Evolutionary conservation across 306 rosid genomes (phyloP), one percentile per base, ranked within the genome.

Genomic region (Dryas alaskensis): DNA sequence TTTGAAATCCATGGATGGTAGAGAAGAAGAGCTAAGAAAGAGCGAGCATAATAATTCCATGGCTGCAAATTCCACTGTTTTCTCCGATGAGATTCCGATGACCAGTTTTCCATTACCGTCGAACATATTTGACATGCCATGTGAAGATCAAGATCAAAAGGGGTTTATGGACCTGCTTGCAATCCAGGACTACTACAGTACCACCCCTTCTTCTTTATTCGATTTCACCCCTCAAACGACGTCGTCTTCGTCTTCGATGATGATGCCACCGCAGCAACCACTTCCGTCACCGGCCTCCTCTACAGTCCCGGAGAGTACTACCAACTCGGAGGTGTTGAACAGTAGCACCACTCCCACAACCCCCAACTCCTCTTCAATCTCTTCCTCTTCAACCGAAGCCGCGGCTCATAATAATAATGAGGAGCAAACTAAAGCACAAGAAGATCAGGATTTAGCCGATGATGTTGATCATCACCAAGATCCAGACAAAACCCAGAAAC

Each of bases 341-440:
- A 37, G 61, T 16, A 14, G 69, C 6, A 75, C 84, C 14, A 81
- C 89, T 61, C 92, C 96, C 4, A 65, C 91, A 0, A 83, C 96
- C 0, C 92, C 96, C 0, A 82, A 87, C 86, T 89, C 91, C 0
- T 80, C 83, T 1, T 91, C 95, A 3, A 80, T 88, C 68, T 89
- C 99, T 7, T 92, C 90, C 0, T 92, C 90, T 0, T 87, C 95
- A 0, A 86, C 87, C 48, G 99, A 85, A 69, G 83, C 84, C 7
- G 73, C 76, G 1, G 74, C 76, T 7, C 69, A 53, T 2, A 55
- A 42, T 31, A 74, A 61, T 3, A 60, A 46, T 22, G 76, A 75
- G 9, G 83, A 68, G 9, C 84, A 66, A 1, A 70, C 47, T 2
- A 78, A 37, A 75, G 4, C 19, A 12, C 79, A 77, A 66, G 51